Percentiles rank a stretch among this genome's conserved stretches.
Conservation (phyloP, 495 filamentous ascomycete species). For the Chaetomidium leptoderma region DNA sequence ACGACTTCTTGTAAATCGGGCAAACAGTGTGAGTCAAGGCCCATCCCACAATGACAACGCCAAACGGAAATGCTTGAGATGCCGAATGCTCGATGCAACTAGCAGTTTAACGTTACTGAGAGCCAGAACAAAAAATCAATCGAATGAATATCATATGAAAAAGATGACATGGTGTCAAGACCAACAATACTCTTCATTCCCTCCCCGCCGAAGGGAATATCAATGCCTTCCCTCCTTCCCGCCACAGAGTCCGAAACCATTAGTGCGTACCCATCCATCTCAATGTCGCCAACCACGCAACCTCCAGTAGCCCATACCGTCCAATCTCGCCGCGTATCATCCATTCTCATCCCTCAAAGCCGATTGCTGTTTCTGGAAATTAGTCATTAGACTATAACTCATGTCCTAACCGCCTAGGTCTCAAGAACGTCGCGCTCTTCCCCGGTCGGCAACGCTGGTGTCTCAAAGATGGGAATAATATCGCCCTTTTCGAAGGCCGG, state of each 20-base stretch:
- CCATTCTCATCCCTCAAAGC: neutral
- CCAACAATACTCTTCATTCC: neutral
- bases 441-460: constrained; percentile 38
- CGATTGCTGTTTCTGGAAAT: neutral
- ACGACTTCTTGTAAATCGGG: too few species aligned
- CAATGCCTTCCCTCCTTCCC: neutral
- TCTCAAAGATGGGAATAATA: constrained; percentile 29
- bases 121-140: neutral
- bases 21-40: too few species aligned
- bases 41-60: too few species aligned
- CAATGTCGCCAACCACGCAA: neutral
- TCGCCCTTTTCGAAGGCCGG: constrained; percentile 47
- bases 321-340: neutral
- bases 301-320: neutral
- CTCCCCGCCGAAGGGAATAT: neutral
- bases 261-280: neutral
- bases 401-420: constrained; percentile 28
- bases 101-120: too few species aligned
- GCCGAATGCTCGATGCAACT: too few species aligned
- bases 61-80: too few species aligned
- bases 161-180: neutral
- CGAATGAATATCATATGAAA: neutral
- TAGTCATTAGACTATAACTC: constrained; percentile 19
- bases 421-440: constrained; percentile 43
- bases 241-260: neutral